Base-by-base conservation (phyloP, 345 rosid genomes). In the Salix viminalis region DNA sequence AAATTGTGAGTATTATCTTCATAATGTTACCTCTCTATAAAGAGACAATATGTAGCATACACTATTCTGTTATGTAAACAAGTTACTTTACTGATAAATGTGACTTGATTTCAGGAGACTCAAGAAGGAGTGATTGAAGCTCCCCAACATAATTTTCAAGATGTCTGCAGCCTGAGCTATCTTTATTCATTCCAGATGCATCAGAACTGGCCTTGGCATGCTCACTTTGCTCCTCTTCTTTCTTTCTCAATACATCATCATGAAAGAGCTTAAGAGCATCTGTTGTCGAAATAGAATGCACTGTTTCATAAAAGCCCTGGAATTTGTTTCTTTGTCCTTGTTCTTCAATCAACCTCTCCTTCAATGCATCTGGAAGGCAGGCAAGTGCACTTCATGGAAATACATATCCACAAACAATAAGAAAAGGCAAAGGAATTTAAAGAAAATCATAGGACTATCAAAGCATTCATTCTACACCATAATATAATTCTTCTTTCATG, bases 281-380 rank as follows among this genome's bases (percentile, higher is more conserved):
- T 7, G 83, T 72, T 16, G 97, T 79, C 1, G 97, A 90, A 32
- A 89, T 67, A 42, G 82, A 77, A 69, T 77, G 79, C 54, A 87
- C 90, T 18, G 87, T 78, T 75, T 81, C 84, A 79, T 85, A 76
- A 83, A 92, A 76, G 10, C 72, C 65, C 68, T 52, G 87, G 69
- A 84, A 84, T 76, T 83, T 76, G 32, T 79, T 80, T 77, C 81
- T 80, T 32, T 75, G 85, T 69, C 87, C 94, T 82, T 87, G 80
- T 73, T 83, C 85, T 61, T 85, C 85, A 7, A 78, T 67, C 76
- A 91, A 77, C 79, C 69, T 86, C 81, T 87, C 88, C 76, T 83
- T 89, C 83, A 91, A 67, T 4, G 50, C 89, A 71, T 84, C 74
- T 1, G 93, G 94, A 64, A 92, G 90, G 76, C 85, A 86, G 41